phyloP scores from a whole-genome alignment of 352 stramenopile species.

The Pythium brachiatum region DNA sequence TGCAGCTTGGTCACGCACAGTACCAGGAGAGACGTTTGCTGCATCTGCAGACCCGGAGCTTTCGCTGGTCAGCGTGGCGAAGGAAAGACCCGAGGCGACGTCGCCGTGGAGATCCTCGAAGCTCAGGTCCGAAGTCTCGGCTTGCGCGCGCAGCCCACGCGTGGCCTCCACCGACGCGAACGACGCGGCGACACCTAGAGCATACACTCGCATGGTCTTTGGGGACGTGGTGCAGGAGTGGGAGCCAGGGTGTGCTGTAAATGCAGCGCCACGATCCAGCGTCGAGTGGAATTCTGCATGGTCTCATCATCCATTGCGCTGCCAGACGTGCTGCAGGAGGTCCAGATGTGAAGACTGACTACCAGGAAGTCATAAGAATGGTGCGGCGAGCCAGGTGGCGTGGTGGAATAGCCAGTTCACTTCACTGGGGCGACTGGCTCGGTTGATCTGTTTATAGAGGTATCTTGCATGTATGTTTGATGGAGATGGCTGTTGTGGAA shows the following conservation, averaged over 20 bases:
- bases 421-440: background rate
- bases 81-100: conserved; percentile 13
- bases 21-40: background rate
- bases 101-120: conserved; percentile 13
- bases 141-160: conserved; percentile 6
- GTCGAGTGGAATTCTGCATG: background rate
- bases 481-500: background rate
- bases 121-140: conserved; percentile 11
- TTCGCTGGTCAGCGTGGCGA: conserved; percentile 1
- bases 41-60: background rate
- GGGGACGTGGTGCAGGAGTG: background rate
- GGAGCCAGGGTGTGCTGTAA: background rate
- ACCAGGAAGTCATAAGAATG: background rate
- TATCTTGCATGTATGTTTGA: background rate
- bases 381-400: background rate
- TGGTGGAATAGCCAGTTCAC: background rate
- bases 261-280: no score
- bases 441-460: background rate
- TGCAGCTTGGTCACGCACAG: background rate
- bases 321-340: no score
- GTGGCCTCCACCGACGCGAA: background rate
- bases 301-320: background rate
- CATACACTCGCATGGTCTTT: background rate
- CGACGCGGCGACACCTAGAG: background rate
- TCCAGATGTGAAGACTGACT: background rate